These are phyloP conservation scores for Saturnispora dispora DNA, from an alignment of 805 yeast genomes.

Conservation along the genomic window DNA sequence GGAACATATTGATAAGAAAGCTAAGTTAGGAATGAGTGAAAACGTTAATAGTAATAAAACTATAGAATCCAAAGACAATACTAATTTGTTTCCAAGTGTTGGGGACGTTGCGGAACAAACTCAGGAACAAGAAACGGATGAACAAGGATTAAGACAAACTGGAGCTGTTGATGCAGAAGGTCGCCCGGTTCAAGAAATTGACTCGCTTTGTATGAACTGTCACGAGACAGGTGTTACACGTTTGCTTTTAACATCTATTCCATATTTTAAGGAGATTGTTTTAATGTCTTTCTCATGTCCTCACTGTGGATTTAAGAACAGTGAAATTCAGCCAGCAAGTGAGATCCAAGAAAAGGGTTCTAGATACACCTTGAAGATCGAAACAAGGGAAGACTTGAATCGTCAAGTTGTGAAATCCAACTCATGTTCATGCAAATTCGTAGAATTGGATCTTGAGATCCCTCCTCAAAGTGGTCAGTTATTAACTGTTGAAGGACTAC, in stretches of 20 bases:
- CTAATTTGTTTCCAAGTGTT: slow-evolving; percentile 46
- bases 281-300: slow-evolving; percentile 94
- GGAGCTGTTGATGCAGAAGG: slow-evolving; percentile 82
- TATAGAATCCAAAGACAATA: slow-evolving; percentile 18
- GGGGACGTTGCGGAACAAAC: slow-evolving; percentile 49
- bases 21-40: slow-evolving; percentile 18
- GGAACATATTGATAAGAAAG: slow-evolving; percentile 20
- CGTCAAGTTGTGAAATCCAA: slow-evolving; percentile 92
- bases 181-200: slow-evolving; percentile 91
- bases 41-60: slow-evolving; percentile 2
- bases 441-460: slow-evolving; percentile 84
- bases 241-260: slow-evolving; percentile 78
- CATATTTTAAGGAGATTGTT: slow-evolving; percentile 83
- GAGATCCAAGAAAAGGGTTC: slow-evolving; percentile 84
- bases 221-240: slow-evolving; percentile 77
- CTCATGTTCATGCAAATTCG: slow-evolving; percentile 67
- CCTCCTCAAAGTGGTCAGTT: slow-evolving; percentile 93
- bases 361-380: slow-evolving; percentile 60
- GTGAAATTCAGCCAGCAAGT: slow-evolving; percentile 94
- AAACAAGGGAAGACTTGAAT: slow-evolving; percentile 61
- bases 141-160: slow-evolving; percentile 40
- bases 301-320: slow-evolving; percentile 85
- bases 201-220: slow-evolving; percentile 95
- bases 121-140: slow-evolving; percentile 15
- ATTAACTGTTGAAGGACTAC: slow-evolving; percentile 84